Conservation (phyloP, 1,284 basidiomycete species). For the Vanrija sp. region DNA sequence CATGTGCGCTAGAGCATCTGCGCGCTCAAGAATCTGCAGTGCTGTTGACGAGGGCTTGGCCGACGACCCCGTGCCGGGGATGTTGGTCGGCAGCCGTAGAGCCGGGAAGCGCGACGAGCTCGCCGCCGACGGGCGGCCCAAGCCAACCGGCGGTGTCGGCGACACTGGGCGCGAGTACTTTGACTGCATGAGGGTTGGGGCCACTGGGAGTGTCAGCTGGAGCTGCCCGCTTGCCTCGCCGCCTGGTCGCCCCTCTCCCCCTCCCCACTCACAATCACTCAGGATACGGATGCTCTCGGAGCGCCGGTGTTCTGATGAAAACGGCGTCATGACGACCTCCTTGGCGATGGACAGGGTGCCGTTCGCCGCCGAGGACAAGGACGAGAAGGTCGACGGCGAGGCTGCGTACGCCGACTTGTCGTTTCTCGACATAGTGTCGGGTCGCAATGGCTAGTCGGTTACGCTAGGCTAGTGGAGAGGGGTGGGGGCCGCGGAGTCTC, state of each 20-base stretch:
- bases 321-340: constrained; percentile 46
- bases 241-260: neutral
- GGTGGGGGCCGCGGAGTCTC: too few relatives aligned
- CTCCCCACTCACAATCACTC: constrained; percentile 44
- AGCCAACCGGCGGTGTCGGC: neutral
- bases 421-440: neutral
- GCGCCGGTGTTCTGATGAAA: constrained; percentile 38
- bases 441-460: neutral
- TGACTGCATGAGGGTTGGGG: constrained; percentile 84
- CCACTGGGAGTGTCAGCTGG: constrained; percentile 56
- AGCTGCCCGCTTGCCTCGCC: neutral
- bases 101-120: constrained; percentile 18
- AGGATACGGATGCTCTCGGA: constrained; percentile 45
- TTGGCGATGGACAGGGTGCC: constrained; percentile 42
- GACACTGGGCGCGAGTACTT: constrained; percentile 4
- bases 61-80: constrained; percentile 55
- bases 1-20: constrained; percentile 66
- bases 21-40: constrained; percentile 76
- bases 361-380: constrained; percentile 22
- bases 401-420: neutral
- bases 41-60: constrained; percentile 60
- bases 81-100: constrained; percentile 59
- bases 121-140: constrained; percentile 4
- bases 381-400: constrained; percentile 19
- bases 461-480: too few relatives aligned